phyloP scores from a whole-genome alignment of 129 eudicot species.

The Silybum marianum region DNA sequence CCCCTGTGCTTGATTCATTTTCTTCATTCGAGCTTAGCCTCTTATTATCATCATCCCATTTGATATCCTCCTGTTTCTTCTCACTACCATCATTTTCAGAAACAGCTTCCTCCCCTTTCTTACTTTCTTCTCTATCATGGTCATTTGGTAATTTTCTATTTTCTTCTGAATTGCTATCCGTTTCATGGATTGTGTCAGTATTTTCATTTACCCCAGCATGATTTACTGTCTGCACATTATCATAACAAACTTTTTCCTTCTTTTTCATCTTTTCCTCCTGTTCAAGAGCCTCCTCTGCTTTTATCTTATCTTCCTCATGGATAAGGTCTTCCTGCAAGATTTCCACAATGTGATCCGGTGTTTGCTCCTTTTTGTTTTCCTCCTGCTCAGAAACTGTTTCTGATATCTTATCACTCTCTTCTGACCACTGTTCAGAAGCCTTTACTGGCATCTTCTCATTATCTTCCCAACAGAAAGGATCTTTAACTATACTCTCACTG shows the following conservation, averaged over 20 bases:
- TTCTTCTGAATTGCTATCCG: conserved; percentile 28
- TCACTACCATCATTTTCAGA: conserved; percentile 34
- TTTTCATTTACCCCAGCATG: conserved; percentile 17
- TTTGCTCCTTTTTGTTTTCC: conserved; percentile 20
- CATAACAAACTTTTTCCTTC: conserved; percentile 21
- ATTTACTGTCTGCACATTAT: conserved; percentile 30
- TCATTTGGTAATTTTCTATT: conserved; percentile 23
- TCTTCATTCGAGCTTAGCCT: conserved; percentile 26
- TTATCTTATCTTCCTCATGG: conserved; percentile 20
- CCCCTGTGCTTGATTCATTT: conserved; percentile 4
- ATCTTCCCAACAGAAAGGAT: conserved; percentile 33
- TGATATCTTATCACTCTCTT: conserved; percentile 33
- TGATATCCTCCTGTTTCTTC: conserved; percentile 29
- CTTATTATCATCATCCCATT: conserved; percentile 36
- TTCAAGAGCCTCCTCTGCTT: conserved; percentile 14
- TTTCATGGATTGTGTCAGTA: conserved; percentile 26
- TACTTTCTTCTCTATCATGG: conserved; percentile 31
- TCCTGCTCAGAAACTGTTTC: conserved; percentile 29
- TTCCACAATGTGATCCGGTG: conserved; percentile 26
- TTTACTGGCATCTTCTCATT: conserved; percentile 18
- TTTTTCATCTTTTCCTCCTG: conserved; percentile 16
- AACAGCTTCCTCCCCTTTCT: conserved; percentile 23
- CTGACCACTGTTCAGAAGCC: conserved; percentile 24
- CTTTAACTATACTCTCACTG: conserved; percentile 25
- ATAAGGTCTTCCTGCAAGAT: conserved; percentile 10